phyloP scores from a whole-genome alignment of 257 asterid genomes.

The Striga asiatica region DNA sequence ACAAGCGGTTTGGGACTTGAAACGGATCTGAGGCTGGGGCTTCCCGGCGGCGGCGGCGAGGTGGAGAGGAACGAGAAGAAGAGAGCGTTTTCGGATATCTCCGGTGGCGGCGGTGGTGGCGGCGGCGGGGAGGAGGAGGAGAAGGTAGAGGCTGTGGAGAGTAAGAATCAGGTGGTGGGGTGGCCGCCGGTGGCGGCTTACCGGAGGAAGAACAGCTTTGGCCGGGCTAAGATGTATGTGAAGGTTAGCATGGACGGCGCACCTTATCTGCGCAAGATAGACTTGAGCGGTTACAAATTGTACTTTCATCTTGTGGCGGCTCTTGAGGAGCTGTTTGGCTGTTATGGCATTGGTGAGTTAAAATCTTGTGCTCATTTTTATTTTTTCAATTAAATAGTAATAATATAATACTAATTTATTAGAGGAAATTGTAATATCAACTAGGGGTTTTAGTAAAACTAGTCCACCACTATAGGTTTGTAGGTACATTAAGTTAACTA shows the following conservation, averaged over 20 bases:
- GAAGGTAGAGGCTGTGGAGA: constrained; percentile 5
- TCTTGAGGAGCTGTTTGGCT: constrained; percentile 53
- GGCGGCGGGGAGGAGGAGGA: not conserved
- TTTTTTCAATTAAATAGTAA: too few relatives aligned
- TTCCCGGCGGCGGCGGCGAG: constrained; percentile 52
- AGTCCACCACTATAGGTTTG: too few relatives aligned
- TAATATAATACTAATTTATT: too few relatives aligned
- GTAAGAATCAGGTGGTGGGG: constrained; percentile 52
- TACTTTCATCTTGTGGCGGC: constrained; percentile 45
- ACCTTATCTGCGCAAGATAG: constrained; percentile 71
- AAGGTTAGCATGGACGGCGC: constrained; percentile 92
- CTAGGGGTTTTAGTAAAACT: too few relatives aligned
- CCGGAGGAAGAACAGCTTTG: constrained; percentile 36
- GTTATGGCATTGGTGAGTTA: constrained; percentile 41
- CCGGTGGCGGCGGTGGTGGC: constrained; percentile 4
- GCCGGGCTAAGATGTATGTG: constrained; percentile 36
- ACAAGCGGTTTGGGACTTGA: constrained; percentile 36
- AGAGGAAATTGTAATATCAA: too few relatives aligned
- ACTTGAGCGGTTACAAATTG: constrained; percentile 32
- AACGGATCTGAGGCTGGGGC: constrained; percentile 78
- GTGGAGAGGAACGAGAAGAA: not conserved
- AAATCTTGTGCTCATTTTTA: too few relatives aligned
- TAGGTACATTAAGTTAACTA: too few relatives aligned
- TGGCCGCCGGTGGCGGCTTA: constrained; percentile 83
- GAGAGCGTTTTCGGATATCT: not conserved